These are phyloP conservation scores for Penicillium waksmanii DNA, from an alignment of 495 filamentous ascomycete genomes.

Conservation along the genomic window DNA sequence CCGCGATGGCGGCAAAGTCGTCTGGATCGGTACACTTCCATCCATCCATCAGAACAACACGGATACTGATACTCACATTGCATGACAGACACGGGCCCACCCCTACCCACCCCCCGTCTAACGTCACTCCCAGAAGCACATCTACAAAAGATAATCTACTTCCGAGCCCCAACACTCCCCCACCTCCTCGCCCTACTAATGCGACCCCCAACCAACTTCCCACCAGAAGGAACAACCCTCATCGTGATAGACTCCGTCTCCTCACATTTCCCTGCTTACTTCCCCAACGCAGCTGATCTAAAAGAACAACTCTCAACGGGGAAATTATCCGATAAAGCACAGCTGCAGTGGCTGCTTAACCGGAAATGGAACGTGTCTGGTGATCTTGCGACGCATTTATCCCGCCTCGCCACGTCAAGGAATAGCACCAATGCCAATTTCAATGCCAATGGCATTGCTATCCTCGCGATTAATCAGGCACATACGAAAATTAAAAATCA, in stretches of 20 bases:
- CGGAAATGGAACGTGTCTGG: slow-evolving; percentile 66
- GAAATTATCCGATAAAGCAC: slow-evolving; percentile 39
- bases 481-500: slow-evolving; percentile 67
- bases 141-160: slow-evolving; percentile 46
- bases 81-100: slow-evolving; percentile 51
- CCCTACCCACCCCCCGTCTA: slow-evolving; percentile 45
- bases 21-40: slow-evolving; percentile 79
- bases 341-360: slow-evolving; percentile 58
- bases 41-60: neutral
- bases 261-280: slow-evolving; percentile 72
- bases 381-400: slow-evolving; percentile 58
- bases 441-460: slow-evolving; percentile 63
- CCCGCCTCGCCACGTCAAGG: slow-evolving; percentile 58
- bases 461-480: slow-evolving; percentile 72
- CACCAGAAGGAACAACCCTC: slow-evolving; percentile 61
- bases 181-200: slow-evolving; percentile 77
- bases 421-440: neutral
- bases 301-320: slow-evolving; percentile 35
- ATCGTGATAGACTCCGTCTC: slow-evolving; percentile 81
- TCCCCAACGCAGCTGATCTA: slow-evolving; percentile 56
- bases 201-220: slow-evolving; percentile 61
- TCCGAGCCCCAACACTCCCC: slow-evolving; percentile 60
- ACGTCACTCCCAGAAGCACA: slow-evolving; percentile 30
- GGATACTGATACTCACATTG: slow-evolving; percentile 5
- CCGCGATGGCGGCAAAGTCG: slow-evolving; percentile 61